phyloP scores from a whole-genome alignment of 768 basidiomycete genomes.

The Mycena amicta region DNA sequence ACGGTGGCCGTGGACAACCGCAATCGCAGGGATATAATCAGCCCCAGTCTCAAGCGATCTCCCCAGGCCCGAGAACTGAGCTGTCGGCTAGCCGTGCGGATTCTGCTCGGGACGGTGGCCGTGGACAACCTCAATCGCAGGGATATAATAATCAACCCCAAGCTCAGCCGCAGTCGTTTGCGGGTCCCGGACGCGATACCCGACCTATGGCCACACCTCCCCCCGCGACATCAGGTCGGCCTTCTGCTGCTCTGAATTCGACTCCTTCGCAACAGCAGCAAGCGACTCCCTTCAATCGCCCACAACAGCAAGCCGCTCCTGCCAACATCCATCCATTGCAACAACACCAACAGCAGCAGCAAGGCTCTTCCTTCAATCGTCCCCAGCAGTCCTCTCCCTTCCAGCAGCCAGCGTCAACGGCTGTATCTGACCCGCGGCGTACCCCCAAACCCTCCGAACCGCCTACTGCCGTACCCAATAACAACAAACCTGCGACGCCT shows the following conservation, averaged over 20 bases:
- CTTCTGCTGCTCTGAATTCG: not conserved
- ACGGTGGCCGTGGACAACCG: too few relatives aligned
- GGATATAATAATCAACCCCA: not conserved
- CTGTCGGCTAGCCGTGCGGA: too few relatives aligned
- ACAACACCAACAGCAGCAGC: not conserved
- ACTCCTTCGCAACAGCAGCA: not conserved
- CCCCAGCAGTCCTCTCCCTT: too few relatives aligned
- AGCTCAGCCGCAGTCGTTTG: not conserved
- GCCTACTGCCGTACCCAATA: not conserved
- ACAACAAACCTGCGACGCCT: not conserved
- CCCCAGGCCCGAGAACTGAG: too few relatives aligned
- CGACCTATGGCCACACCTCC: not conserved
- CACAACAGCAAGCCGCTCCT: not conserved
- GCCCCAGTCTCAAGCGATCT: too few relatives aligned
- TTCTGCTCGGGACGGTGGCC: not conserved
- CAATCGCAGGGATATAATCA: not conserved
- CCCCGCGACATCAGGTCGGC: not conserved
- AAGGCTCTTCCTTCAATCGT: not conserved
- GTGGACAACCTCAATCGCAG: not conserved
- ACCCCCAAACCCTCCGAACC: not conserved
- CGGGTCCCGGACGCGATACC: not conserved
- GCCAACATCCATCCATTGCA: not conserved
- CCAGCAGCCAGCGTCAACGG: not conserved
- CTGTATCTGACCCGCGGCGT: slow-evolving; percentile 3
- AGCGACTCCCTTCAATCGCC: not conserved